phyloP scores from a whole-genome alignment of 169 alveolate species.

The Plasmodium reichenowi region DNA sequence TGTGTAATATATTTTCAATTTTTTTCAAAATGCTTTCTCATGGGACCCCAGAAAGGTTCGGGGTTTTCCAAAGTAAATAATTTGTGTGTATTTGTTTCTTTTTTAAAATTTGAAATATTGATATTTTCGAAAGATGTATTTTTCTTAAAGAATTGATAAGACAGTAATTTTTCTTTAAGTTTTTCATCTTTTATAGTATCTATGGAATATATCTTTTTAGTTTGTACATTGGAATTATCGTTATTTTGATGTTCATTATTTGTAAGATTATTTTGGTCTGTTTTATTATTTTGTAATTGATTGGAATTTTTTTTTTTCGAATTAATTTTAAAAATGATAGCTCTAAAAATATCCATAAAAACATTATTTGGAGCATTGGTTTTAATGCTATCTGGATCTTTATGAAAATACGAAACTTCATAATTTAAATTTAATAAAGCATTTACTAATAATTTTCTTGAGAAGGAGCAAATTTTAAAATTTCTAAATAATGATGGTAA shows the following conservation, averaged over 20 bases:
- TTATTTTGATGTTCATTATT: neutral
- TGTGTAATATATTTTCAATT: neutral
- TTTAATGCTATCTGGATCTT: slow-evolving; percentile 92
- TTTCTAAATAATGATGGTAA: slow-evolving; percentile 51
- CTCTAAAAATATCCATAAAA: slow-evolving; percentile 91
- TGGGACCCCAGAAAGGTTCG: slow-evolving; percentile 77
- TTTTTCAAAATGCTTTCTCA: slow-evolving; percentile 68
- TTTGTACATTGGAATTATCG: neutral
- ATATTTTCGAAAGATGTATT: slow-evolving; percentile 55
- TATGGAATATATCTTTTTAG: slow-evolving; percentile 57
- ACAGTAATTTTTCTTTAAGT: slow-evolving; percentile 41
- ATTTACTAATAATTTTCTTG: slow-evolving; percentile 61
- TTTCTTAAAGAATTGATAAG: slow-evolving; percentile 75
- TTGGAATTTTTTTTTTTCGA: slow-evolving; percentile 28
- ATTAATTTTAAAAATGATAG: slow-evolving; percentile 69
- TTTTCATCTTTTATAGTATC: slow-evolving; percentile 67
- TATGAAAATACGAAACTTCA: slow-evolving; percentile 91
- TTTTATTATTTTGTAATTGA: neutral
- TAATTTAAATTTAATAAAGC: slow-evolving; percentile 87
- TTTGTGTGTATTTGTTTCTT: slow-evolving; percentile 14
- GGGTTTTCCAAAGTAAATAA: slow-evolving; percentile 70
- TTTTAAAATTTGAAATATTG: slow-evolving; percentile 19
- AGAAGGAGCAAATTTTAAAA: slow-evolving; percentile 57
- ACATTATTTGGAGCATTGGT: slow-evolving; percentile 91
- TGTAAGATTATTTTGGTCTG: neutral